Conservation (phyloP, 2,329 filamentous ascomycete species). For the Rhinocladiella similis region DNA sequence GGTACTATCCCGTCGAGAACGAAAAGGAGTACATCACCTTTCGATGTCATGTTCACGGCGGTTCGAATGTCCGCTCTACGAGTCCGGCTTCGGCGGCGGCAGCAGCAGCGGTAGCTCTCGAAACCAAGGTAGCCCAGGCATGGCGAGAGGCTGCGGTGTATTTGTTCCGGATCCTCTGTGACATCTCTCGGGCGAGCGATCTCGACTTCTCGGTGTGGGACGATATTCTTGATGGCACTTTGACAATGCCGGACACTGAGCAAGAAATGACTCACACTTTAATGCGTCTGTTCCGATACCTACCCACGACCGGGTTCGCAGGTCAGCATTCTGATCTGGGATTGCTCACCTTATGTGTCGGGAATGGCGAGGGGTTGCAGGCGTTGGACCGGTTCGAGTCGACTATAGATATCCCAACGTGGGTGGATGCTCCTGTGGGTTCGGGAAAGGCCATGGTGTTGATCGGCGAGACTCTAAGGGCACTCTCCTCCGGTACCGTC, state of each 20-base stretch:
- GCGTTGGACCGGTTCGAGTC: conserved; percentile 22
- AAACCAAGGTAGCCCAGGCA: conserved; percentile 14
- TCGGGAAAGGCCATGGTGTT: conserved; percentile 21
- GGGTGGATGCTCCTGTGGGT: conserved; percentile 23
- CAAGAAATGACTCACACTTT: conserved; percentile 25
- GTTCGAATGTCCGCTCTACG: background rate
- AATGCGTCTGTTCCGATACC: conserved; percentile 33
- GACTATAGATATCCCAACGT: conserved; percentile 5
- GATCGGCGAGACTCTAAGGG: conserved; percentile 29
- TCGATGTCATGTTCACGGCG: conserved; percentile 20
- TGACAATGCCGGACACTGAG: conserved; percentile 18
- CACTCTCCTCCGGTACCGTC: conserved; percentile 23
- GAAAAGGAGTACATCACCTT: conserved; percentile 35
- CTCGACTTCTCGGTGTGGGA: conserved; percentile 28
- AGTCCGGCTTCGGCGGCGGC: background rate
- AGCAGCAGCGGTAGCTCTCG: background rate
- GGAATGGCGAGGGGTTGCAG: conserved; percentile 30
- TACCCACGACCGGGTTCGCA: conserved; percentile 28
- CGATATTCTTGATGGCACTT: conserved; percentile 27
- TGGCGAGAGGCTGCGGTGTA: conserved; percentile 28
- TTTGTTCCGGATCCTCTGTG: conserved; percentile 31
- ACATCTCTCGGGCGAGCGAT: conserved; percentile 27
- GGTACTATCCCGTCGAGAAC: conserved; percentile 28
- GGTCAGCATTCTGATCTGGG: conserved; percentile 32
- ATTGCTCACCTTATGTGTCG: conserved; percentile 33